phyloP scores from a whole-genome alignment of 495 filamentous ascomycete genomes.

The Sabuloglossum arenarium region DNA sequence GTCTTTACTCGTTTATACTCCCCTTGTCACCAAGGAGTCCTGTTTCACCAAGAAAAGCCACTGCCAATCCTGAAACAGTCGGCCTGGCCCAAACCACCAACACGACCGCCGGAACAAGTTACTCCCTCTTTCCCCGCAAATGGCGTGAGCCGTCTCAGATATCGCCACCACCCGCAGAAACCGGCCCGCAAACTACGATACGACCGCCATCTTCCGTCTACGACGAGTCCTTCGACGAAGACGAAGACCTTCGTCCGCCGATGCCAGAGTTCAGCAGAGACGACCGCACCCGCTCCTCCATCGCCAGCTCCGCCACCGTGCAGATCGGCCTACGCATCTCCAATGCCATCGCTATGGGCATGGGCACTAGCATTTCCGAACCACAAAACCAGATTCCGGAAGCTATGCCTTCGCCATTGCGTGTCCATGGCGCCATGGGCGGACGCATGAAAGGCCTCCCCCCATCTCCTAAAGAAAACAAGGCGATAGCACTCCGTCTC shows the following conservation, averaged over 20 bases:
- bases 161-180: background rate
- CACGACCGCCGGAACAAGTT: background rate
- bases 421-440: no score
- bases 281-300: background rate
- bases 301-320: conserved; percentile 14
- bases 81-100: background rate
- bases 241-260: no score
- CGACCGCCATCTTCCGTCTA: no score
- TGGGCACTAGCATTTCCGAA: background rate
- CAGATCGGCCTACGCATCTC: conserved; percentile 21
- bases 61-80: background rate
- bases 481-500: no score
- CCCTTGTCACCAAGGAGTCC: background rate
- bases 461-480: background rate
- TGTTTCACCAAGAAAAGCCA: background rate
- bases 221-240: no score
- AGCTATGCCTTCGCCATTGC: background rate
- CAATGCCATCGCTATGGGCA: conserved; percentile 6
- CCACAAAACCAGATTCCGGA: background rate
- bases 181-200: no score
- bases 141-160: background rate
- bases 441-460: background rate
- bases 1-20: background rate
- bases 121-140: conserved; percentile 8
- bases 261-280: no score